Evolutionary conservation across 2,329 filamentous ascomycete species (phyloP), one percentile per base, ranked within the genome.

Genomic region (Neofusicoccum sp.): DNA sequence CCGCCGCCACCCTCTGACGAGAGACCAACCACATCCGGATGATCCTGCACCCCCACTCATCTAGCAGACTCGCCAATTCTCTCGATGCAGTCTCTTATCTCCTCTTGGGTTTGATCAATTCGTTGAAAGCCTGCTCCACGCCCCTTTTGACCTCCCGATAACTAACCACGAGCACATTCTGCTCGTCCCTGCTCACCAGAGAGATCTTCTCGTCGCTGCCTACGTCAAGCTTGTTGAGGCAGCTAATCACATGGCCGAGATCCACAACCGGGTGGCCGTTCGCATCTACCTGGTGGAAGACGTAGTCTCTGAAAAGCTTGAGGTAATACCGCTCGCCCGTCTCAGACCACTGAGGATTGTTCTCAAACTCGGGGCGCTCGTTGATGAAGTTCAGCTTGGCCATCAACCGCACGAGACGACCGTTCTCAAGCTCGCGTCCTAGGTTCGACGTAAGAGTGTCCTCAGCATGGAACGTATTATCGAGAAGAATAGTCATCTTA

Each of bases 271-370:
- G 89, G 58, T 90, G 89, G 12, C 91, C 92, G 61, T 91, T 86
- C 31, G 85, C 84, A 72, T 98, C 92, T 11, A 97, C 92, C 70
- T 96, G 93, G 74, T 99, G 95, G 77, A 98, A 99, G 41, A 97
- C 91, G 69, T 96, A 98, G 76, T 99, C 95, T 53, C 95, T 86
- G 80, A 98, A 98, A 7, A 99, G 83, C 76, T 96, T 97, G 65
- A 99, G 81, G 71, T 91, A 89, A 73, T 96, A 98, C 30, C 93
- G 86, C 69, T 96, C 91, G 28, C 93, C 93, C 49, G 90, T 95
- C 74, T 98, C 93, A 4, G 91, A 90, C 93, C 95, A 99, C 51
- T 85, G 81, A 0, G 69, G 65, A 63, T 93, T 89, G 41, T 87
- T 86, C 58, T 91, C 89, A 63, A 89, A 89, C 70, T 98, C 93